Conservation (phyloP, 345 rosid genomes). For the Aquilaria sinensis region DNA sequence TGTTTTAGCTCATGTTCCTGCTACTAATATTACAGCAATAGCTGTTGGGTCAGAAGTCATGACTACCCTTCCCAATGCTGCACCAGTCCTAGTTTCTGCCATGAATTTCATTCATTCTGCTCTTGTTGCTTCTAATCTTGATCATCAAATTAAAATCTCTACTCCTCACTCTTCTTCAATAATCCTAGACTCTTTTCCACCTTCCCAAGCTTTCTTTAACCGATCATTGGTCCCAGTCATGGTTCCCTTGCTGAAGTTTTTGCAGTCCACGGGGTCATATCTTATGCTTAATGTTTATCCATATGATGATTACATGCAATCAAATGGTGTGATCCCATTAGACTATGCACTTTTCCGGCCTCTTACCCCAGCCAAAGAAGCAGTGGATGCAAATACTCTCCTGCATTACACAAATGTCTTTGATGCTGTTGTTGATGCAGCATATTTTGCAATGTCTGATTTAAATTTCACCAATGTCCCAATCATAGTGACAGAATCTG, state of each 20-base stretch:
- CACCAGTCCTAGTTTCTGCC: slow-evolving; percentile 68
- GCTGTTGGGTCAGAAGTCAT: slow-evolving; percentile 83
- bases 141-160: slow-evolving; percentile 71
- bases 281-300: slow-evolving; percentile 85
- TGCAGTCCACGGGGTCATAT: slow-evolving; percentile 62
- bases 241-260: slow-evolving; percentile 73
- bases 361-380: slow-evolving; percentile 79
- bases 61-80: slow-evolving; percentile 57
- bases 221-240: slow-evolving; percentile 74
- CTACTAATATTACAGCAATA: slow-evolving; percentile 76
- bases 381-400: slow-evolving; percentile 82
- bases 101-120: slow-evolving; percentile 73
- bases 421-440: slow-evolving; percentile 81
- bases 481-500: slow-evolving; percentile 65
- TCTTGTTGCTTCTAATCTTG: slow-evolving; percentile 75
- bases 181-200: slow-evolving; percentile 87
- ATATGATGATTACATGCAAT: slow-evolving; percentile 65
- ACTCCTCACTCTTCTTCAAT: slow-evolving; percentile 75
- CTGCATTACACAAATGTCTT: slow-evolving; percentile 84
- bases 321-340: slow-evolving; percentile 61
- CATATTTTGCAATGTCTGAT: slow-evolving; percentile 71
- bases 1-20: slow-evolving; percentile 70
- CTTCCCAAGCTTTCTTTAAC: slow-evolving; percentile 94
- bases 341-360: slow-evolving; percentile 86
- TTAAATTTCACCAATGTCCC: slow-evolving; percentile 77